Base-by-base conservation (phyloP, 106 monocot genomes). In the Apostasia ramifera region DNA sequence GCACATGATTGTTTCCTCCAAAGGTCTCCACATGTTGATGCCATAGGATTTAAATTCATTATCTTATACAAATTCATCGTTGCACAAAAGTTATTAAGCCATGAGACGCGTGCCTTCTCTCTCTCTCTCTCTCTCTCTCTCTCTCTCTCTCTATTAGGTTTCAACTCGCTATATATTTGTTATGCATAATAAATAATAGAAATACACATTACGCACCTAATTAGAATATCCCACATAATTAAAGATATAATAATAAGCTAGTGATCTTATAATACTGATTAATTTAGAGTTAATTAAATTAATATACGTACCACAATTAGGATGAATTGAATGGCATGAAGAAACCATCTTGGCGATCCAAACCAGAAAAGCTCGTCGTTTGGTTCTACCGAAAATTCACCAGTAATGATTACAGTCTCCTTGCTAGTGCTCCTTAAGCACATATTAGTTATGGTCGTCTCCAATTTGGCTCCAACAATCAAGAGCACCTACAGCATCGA, bases 301-400 rank as follows among this genome's bases (percentile, higher is more conserved):
- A 14, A 10, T 5, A 3, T 26, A 40, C 4, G 51, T 77, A 83
- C 87, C 87, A 78, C 80, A 40, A 87, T 73, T 12, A 83, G 63
- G 12, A 83, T 62, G 60, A 87, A 87, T 41, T 87, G 80, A 14
- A 87, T 78, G 61, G 75, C 62, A 69, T 81, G 74, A 1, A 87
- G 78, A 14, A 87, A 61, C 59, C 53, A 73, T 10, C 55, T 69
- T 54, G 83, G 80, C 8, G 57, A 66, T 9, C 78, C 51, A 47
- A 83, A 83, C 87, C 87, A 87, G 68, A 87, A 87, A 1, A 77
- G 64, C 10, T 67, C 51, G 53, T 75, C 72, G 37, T 81, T 60
- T 2, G 77, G 87, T 14, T 59, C 71, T 46, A 87, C 80, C 0
- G 15, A 15, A 1, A 87, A 43, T 58, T 61, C 66, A 47, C 86